Evolutionary conservation across 2,329 filamentous ascomycete species (phyloP).

Genomic region (Canariomyces notabilis): DNA sequence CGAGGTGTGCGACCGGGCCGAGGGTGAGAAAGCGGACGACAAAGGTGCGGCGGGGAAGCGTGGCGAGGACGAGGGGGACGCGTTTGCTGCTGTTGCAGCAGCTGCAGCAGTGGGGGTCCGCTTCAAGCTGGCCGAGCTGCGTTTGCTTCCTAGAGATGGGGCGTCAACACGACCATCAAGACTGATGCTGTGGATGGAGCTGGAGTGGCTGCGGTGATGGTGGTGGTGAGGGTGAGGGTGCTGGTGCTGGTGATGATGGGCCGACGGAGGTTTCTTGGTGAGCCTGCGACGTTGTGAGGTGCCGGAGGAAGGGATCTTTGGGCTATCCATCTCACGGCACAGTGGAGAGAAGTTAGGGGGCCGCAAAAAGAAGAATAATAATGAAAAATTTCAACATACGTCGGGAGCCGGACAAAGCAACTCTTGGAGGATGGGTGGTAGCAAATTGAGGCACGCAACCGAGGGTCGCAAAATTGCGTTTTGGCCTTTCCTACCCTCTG

Average conservation of each 20-base stretch:
- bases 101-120: slow-evolving; percentile 57
- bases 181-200: slow-evolving; percentile 29
- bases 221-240: slow-evolving; percentile 43
- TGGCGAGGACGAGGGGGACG: slow-evolving; percentile 46
- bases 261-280: slow-evolving; percentile 54
- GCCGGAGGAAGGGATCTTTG: slow-evolving; percentile 30
- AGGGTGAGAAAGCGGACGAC: slow-evolving; percentile 18
- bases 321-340: slow-evolving; percentile 25
- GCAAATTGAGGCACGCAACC: slow-evolving; percentile 22
- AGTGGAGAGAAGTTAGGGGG: slow-evolving; percentile 8
- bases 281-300: slow-evolving; percentile 54
- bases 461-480: slow-evolving; percentile 26
- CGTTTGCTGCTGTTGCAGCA: slow-evolving; percentile 41
- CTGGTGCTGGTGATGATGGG: slow-evolving; percentile 40
- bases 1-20: slow-evolving; percentile 41
- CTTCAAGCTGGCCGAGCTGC: slow-evolving; percentile 58
- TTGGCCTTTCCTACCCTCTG: slow-evolving; percentile 22
- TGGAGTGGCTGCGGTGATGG: slow-evolving; percentile 37
- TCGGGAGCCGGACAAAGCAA: slow-evolving; percentile 16
- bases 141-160: slow-evolving; percentile 55
- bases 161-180: slow-evolving; percentile 52
- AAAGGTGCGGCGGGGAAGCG: slow-evolving; percentile 35
- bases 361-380: slow-evolving; percentile 2
- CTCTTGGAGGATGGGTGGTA: slow-evolving; percentile 15
- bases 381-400: slow-evolving; percentile 21